phyloP scores from a whole-genome alignment of 306 rosid genomes.

The Fagus sylvatica region DNA sequence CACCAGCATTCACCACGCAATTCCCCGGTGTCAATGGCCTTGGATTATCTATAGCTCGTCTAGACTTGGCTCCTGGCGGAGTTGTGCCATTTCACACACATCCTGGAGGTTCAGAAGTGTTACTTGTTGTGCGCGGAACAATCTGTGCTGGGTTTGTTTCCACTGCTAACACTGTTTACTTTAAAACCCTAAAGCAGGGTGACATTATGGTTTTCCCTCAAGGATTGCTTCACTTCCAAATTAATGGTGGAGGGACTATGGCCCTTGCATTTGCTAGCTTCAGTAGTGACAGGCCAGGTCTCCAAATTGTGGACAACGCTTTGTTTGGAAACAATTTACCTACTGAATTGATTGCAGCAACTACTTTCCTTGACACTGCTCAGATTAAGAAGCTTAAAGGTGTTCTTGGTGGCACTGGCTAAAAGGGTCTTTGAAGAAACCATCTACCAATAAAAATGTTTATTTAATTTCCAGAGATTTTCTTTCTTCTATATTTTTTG shows the following conservation, averaged over 20 bases:
- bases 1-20: slow-evolving; percentile 59
- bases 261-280: slow-evolving; percentile 54
- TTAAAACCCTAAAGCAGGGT: slow-evolving; percentile 57
- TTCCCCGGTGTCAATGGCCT: slow-evolving; percentile 76
- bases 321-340: slow-evolving; percentile 70
- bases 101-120: slow-evolving; percentile 62
- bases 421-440: not conserved
- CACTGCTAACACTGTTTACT: slow-evolving; percentile 53
- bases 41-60: slow-evolving; percentile 64
- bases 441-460: no score
- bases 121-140: slow-evolving; percentile 46
- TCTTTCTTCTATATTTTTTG: no score
- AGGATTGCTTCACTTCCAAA: slow-evolving; percentile 77
- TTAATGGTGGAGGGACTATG: slow-evolving; percentile 36
- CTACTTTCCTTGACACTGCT: slow-evolving; percentile 65
- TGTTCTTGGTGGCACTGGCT: slow-evolving; percentile 79
- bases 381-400: slow-evolving; percentile 78
- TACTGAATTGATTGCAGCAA: slow-evolving; percentile 37
- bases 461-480: no score
- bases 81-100: slow-evolving; percentile 92
- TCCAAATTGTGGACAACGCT: slow-evolving; percentile 69
- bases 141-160: slow-evolving; percentile 68
- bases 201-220: slow-evolving; percentile 83
- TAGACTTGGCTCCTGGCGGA: slow-evolving; percentile 61
- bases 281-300: slow-evolving; percentile 73